Evolutionary conservation across 495 filamentous ascomycete species (phyloP), one percentile per base, ranked within the genome.

Genomic region (Podospora australis): DNA sequence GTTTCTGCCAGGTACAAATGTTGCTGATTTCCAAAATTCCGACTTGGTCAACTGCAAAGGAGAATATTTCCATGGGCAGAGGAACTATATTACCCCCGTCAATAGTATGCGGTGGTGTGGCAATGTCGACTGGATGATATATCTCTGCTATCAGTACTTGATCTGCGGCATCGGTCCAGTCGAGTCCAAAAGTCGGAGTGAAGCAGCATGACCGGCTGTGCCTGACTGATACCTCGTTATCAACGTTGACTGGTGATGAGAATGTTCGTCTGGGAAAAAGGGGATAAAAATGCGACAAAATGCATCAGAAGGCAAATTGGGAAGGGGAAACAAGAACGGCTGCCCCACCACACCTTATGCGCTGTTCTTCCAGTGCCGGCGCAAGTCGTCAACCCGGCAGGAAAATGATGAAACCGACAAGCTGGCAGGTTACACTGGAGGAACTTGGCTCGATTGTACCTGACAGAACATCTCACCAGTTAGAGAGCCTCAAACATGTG

Each of bases 311-410:
- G n/a, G n/a, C n/a, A n/a, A n/a, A n/a, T n/a, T n/a, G n/a, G n/a
- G n/a, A 36, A 36, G 32, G 32, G 32, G 32, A 19, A 36, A 36
- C 32, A 19, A 36, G n/a, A n/a, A 36, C n/a, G 32, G 32, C n/a
- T 19, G 32, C 32, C 32, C 32, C 32, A 36, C 32, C 32, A 36
- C 32, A 36, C 32, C 32, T 36, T 36, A 36, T 36, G 32, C 32
- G 32, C 19, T 17, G 14, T 2, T 17, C 32, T 36, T 36, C 32
- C 32, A 36, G 14, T 36, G 19, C 32, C 32, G 14, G 32, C 32
- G 32, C 32, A 36, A 36, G 4, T 13, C 13, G 19, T 3, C 4
- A 36, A 36, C 32, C 32, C 32, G 19, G 32, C 32, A 8, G n/a
- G 32, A n/a, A 16, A n/a, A 36, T 16, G n/a, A 36, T 36, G 32